Conservation (phyloP, 306 rosid genomes). For the cucumber (Cucumis sativus) region Cucumber_9930_V3 NC_026657.2:39778501-39779000, state of each 20-base stretch:
- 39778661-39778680: too few relatives aligned
- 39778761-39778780: neutral
- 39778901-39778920: too few relatives aligned
- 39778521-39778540: too few relatives aligned
- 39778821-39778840: neutral
- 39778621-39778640: too few relatives aligned
- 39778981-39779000: neutral
- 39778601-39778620: too few relatives aligned
- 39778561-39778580: too few relatives aligned
- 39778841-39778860: neutral
- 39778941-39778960: neutral
- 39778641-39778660: too few relatives aligned
- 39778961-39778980: neutral
- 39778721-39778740: neutral
- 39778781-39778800: neutral
- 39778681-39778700: too few relatives aligned
- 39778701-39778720: too few relatives aligned
- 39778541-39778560: too few relatives aligned
- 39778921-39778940: neutral
- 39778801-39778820: neutral
- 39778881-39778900: neutral
- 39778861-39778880: neutral
- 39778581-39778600: too few relatives aligned
- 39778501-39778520: too few relatives aligned
- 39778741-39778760: neutral